Conservation (phyloP, 306 rosid species). For the Trichosanthes truncata region DNA sequence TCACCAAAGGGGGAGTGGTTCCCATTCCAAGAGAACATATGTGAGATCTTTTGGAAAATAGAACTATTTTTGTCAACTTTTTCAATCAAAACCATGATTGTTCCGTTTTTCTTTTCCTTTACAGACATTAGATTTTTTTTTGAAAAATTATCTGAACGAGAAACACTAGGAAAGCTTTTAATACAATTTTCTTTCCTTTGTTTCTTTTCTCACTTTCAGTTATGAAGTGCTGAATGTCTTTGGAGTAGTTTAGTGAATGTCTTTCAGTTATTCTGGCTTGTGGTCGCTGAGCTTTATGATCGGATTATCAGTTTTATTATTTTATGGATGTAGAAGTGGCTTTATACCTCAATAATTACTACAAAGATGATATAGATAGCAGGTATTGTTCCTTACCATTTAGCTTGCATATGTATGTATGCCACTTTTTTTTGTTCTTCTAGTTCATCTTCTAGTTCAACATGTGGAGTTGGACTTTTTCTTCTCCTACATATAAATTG, state of each 20-base stretch:
- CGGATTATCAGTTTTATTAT: not conserved
- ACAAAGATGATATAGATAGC: too few species aligned
- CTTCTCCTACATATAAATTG: too few species aligned
- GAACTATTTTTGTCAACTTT: not conserved
- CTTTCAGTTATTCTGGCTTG: too few species aligned
- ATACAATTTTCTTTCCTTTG: not conserved
- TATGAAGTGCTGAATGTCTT: not conserved
- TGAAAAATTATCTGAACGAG: not conserved
- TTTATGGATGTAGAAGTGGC: too few species aligned
- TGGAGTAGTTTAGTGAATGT: too few species aligned
- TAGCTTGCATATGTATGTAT: too few species aligned
- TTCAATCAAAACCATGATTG: not conserved
- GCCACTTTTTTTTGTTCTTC: too few species aligned
- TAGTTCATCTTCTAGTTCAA: too few species aligned
- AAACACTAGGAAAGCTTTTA: not conserved
- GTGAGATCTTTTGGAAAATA: not conserved
- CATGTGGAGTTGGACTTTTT: too few species aligned
- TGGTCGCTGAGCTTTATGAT: not conserved
- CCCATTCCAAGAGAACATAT: not conserved
- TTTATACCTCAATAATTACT: too few species aligned
- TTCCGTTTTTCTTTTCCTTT: not conserved
- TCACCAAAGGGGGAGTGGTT: not conserved
- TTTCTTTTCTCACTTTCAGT: not conserved
- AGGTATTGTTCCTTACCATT: too few species aligned
- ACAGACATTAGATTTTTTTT: not conserved